Conservation (phyloP, 164 flowering plant genomes). For the Dillenia suffruticosa region DNA sequence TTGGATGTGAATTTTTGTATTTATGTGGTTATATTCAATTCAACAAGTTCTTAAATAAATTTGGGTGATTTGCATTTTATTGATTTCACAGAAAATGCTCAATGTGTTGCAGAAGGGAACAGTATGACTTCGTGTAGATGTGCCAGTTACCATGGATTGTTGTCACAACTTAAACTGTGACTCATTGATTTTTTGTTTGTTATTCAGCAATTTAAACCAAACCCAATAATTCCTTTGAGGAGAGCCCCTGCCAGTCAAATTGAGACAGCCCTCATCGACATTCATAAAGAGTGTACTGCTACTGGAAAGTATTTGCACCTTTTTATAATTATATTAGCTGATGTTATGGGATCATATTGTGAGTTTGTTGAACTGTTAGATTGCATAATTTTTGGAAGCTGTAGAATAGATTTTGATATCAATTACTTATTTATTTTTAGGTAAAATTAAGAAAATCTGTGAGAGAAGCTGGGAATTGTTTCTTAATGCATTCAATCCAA, state of each 20-base stretch:
- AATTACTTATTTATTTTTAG: too few relatives aligned
- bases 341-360: conserved; percentile 70
- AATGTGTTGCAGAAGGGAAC: conserved; percentile 73
- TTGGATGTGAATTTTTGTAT: not conserved
- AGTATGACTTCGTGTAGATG: conserved; percentile 31
- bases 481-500: conserved; percentile 58
- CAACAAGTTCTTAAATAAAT: not conserved
- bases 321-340: conserved; percentile 73
- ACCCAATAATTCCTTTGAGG: conserved; percentile 38
- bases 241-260: conserved; percentile 26
- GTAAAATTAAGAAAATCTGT: conserved; percentile 18
- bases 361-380: conserved; percentile 4
- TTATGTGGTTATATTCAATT: not conserved
- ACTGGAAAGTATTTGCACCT: conserved; percentile 43
- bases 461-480: conserved; percentile 65
- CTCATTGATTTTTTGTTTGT: not conserved
- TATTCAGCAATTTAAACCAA: conserved; percentile 34
- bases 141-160: not conserved
- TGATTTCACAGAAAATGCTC: too few relatives aligned
- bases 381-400: not conserved
- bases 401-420: too few relatives aligned
- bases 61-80: not conserved
- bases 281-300: conserved; percentile 19
- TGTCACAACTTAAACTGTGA: not conserved
- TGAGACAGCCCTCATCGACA: conserved; percentile 40